These are phyloP conservation scores for Monosporascus sp. DNA, from an alignment of 2,329 filamentous ascomycete species.

Conservation along the genomic window DNA sequence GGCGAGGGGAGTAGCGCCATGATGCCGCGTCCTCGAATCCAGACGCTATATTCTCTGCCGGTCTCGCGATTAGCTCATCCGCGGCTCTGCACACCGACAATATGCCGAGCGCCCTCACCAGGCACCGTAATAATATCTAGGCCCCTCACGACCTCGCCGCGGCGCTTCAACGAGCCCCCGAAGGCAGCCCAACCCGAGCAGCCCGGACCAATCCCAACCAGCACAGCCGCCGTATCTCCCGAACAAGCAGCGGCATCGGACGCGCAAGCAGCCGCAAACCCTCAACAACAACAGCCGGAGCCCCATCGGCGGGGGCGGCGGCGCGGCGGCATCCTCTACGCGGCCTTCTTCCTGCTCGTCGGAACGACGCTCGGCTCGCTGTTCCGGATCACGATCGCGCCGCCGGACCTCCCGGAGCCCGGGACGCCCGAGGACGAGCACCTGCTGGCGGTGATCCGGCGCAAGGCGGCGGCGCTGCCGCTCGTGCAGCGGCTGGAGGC, in stretches of 20 bases:
- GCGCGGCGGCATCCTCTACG: constrained; percentile 21
- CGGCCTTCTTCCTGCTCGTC: constrained; percentile 33
- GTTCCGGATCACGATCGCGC: constrained; percentile 35
- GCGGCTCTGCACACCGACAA: background rate
- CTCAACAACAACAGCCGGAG: constrained; percentile 10
- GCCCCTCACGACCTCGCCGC: background rate
- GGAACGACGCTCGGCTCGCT: constrained; percentile 35
- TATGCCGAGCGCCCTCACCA: background rate
- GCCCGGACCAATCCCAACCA: background rate
- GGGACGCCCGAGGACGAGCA: constrained; percentile 36
- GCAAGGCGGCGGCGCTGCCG: constrained; percentile 39
- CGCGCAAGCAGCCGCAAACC: background rate
- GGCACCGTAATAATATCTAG: background rate
- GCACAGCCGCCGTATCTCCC: background rate
- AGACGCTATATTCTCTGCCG: background rate
- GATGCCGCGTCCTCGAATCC: background rate
- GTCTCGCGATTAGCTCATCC: background rate
- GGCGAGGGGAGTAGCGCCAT: background rate
- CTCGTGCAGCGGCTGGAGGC: constrained; percentile 40
- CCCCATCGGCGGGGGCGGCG: constrained; percentile 18
- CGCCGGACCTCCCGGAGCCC: constrained; percentile 34
- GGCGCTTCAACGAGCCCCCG: background rate
- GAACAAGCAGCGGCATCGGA: constrained; percentile 2
- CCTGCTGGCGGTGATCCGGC: constrained; percentile 34
- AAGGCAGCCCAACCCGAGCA: background rate